Evolutionary conservation across 2,329 filamentous ascomycete species (phyloP).

Genomic region (Remersonia thermophila): DNA sequence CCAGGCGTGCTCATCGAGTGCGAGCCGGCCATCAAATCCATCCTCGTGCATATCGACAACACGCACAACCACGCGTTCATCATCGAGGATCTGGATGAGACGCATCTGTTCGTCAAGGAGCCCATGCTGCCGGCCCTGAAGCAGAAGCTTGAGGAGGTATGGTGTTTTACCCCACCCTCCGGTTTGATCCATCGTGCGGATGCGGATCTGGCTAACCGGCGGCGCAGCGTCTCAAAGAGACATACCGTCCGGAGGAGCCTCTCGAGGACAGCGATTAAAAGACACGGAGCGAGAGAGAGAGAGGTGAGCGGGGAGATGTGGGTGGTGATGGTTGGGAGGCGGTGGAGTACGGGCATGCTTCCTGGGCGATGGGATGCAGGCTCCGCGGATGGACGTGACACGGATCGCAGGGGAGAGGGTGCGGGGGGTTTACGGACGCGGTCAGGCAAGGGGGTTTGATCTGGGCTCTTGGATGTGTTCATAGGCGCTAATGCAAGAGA

Average conservation of each 20-base stretch:
- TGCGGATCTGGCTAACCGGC: no score
- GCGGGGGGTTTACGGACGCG: no score
- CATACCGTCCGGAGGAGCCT: slow-evolving; percentile 22
- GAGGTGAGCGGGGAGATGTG: no score
- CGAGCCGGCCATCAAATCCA: slow-evolving; percentile 79
- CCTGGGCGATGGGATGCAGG: no score
- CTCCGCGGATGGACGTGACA: no score
- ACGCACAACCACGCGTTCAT: slow-evolving; percentile 59
- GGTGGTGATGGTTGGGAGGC: no score
- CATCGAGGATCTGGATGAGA: slow-evolving; percentile 69
- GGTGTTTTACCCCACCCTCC: slow-evolving; percentile 8
- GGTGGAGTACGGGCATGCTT: no score
- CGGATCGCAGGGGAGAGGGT: no score
- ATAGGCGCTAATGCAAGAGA: no score
- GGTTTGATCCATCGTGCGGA: no score
- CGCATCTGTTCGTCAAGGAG: slow-evolving; percentile 62
- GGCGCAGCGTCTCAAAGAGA: slow-evolving; percentile 21
- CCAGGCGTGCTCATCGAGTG: slow-evolving; percentile 65
- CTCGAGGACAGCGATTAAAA: slow-evolving; percentile 15
- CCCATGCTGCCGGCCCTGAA: slow-evolving; percentile 59
- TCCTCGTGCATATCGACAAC: slow-evolving; percentile 65
- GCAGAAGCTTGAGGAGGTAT: slow-evolving; percentile 52
- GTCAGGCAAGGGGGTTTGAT: no score
- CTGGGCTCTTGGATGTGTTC: no score
- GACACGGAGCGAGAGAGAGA: neutral